Conservation (phyloP, 805 yeast species). For the Zygosaccharomyces kombuchaensis region DNA sequence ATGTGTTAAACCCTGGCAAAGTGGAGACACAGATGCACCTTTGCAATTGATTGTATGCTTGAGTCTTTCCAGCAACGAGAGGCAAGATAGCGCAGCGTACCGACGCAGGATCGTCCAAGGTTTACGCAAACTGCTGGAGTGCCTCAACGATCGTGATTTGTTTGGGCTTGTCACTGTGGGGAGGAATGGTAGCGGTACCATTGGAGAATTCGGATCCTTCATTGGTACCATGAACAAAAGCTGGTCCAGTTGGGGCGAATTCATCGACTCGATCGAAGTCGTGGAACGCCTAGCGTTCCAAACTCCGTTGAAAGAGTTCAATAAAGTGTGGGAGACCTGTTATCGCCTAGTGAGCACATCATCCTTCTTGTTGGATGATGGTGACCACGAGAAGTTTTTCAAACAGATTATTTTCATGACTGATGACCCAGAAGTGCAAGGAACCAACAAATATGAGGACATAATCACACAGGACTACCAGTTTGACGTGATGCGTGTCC, state of each 20-base stretch:
- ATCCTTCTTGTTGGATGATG: slow-evolving; percentile 11
- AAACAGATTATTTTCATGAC: slow-evolving; percentile 12
- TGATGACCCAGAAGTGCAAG: slow-evolving; percentile 3
- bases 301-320: slow-evolving; percentile 16
- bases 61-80: slow-evolving; percentile 27
- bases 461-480: slow-evolving; percentile 10
- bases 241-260: slow-evolving; percentile 49
- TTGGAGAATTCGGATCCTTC: slow-evolving; percentile 39
- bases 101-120: slow-evolving; percentile 21
- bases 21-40: slow-evolving; percentile 23
- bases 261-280: slow-evolving; percentile 18
- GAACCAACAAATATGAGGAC: slow-evolving; percentile 3
- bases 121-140: slow-evolving; percentile 29
- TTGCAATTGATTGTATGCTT: slow-evolving; percentile 43
- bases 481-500: slow-evolving; percentile 10
- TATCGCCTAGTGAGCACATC: slow-evolving; percentile 21
- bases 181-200: slow-evolving; percentile 38
- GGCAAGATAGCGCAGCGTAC: slow-evolving; percentile 30
- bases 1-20: slow-evolving; percentile 33
- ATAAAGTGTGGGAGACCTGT: slow-evolving; percentile 24
- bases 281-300: slow-evolving; percentile 17
- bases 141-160: slow-evolving; percentile 38
- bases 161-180: slow-evolving; percentile 49
- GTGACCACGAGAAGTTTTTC: slow-evolving; percentile 4
- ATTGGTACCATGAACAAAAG: slow-evolving; percentile 42